Base-by-base conservation (phyloP, 176 grass and related monocot species). In the Lolium rigidum region DNA sequence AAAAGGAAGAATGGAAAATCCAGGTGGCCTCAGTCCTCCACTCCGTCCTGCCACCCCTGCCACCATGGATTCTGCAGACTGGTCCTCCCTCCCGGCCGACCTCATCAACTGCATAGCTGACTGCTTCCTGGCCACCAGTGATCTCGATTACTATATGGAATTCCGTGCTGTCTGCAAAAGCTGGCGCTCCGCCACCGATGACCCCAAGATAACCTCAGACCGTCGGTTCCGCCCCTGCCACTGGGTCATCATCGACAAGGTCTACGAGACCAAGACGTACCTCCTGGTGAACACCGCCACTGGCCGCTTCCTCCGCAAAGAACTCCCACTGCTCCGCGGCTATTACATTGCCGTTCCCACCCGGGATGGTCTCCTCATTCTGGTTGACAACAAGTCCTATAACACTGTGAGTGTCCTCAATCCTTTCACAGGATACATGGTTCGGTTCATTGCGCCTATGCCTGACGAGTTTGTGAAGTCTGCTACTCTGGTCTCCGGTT, bases 371-470 rank as follows among this genome's bases (percentile, higher is more conserved):
- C 68, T 71, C 68, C 68, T 71, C 0, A 20, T 43, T 71, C 6
- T 71, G 68, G 41, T 71, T 8, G 39, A 71, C 10, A 21, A 43
- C 1, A 71, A 20, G n/a, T 5, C 1, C 20, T 43, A 20, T 11
- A 7, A 21, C 38, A 71, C 4, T 46, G 20, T 43, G 41, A 44
- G 68, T 0, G 68, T 71, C 9, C 68, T 71, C 39, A 71, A 71
- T 71, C 38, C 68, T 22, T 71, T 71, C 68, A 70, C 68, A 44
- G 68, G 68, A 41, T 70, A 70, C 18, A 5, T 70, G 38, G 41
- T 70, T 43, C 68, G 38, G 12, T 71, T 71, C 20, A 21, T 71
- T 41, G 68, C 68, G 1, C 68, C 20, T 0, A 41, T 41, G 41
- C 17, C 39, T 2, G 18, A 43, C 3, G 39, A 71, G 18, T 1